phyloP scores from a whole-genome alignment of 2,329 filamentous ascomycete species.

The Lecanicillium sp. region DNA sequence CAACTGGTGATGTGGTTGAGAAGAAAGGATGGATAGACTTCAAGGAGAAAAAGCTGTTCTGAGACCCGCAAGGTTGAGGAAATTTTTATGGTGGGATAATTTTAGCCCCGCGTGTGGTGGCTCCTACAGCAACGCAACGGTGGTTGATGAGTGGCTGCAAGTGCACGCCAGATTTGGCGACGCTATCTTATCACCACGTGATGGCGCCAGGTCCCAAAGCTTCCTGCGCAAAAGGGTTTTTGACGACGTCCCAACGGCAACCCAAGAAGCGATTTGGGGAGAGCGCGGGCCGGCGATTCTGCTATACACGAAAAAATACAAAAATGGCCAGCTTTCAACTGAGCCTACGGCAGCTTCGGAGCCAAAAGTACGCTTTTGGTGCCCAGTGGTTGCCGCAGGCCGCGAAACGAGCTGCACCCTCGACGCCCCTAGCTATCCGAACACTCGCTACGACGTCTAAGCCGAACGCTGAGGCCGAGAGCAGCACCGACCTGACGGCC shows the following conservation, averaged over 20 bases:
- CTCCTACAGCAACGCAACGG: constrained; percentile 18
- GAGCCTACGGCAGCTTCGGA: constrained; percentile 31
- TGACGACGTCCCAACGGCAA: constrained; percentile 7
- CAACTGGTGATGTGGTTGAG: constrained; percentile 21
- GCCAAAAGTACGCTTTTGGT: constrained; percentile 25
- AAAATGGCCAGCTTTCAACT: constrained; percentile 31
- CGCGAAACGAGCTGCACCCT: constrained; percentile 3
- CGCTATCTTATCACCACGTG: constrained; percentile 23
- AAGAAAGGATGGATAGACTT: constrained; percentile 20
- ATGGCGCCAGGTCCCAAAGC: constrained; percentile 13
- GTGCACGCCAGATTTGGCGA: not conserved
- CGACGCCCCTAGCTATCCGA: constrained; percentile 13
- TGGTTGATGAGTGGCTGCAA: constrained; percentile 19
- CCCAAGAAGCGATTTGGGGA: constrained; percentile 12
- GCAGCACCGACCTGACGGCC: constrained; percentile 14
- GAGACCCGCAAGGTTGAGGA: constrained; percentile 17
- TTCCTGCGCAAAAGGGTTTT: constrained; percentile 11
- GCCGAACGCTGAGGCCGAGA: not conserved
- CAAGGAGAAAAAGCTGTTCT: constrained; percentile 23
- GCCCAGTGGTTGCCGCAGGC: constrained; percentile 24
- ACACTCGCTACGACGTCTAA: constrained; percentile 1
- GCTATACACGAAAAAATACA: constrained; percentile 12
- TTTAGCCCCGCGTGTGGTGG: constrained; percentile 30
- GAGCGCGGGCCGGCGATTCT: constrained; percentile 6
- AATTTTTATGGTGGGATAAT: constrained; percentile 29